Base-by-base conservation (phyloP, 441 rosid genomes). In the Capsella rubella region DNA sequence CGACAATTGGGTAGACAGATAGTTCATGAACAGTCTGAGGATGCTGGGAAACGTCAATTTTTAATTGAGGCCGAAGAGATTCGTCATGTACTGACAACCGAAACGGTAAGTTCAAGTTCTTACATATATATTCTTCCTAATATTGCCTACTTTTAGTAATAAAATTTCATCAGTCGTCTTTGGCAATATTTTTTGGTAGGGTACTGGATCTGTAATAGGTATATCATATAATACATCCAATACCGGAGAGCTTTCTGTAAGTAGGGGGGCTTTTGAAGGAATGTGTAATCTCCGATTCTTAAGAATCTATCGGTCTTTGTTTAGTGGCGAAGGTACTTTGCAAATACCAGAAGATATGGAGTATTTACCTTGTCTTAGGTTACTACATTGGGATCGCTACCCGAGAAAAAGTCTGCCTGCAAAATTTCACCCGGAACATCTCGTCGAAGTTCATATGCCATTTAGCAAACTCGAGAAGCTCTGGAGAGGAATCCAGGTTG, bases 401-500 rank as follows among this genome's bases (percentile, higher is more conserved):
- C 72, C 68, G 8, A 32, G 57, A 60, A 55, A 0, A 16, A 2
- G 0, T 18, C 55, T 64, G 31, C 69, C 69, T 9, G 56, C 0
- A 47, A 64, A 42, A 15, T 75, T 74, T 18, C 5, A 11, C 5
- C 56, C 27, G 0, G 60, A 58, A 28, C 47, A 54, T 16, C 66
- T 72, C 5, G 52, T 75, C 1, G 50, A 28, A 2, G 32, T 81
- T 4, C 42, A 16, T 7, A 50, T 75, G 65, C 3, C 13, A 4
- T 5, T 1, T 0, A 79, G 76, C 45, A 64, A 64, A 3, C 60
- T 65, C 11, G 29, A 63, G 61, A 42, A 55, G 37, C 55, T 73
- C 0, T 71, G 67, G 79, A n/a, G 47, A n/a, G 76, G 66, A 16
- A 50, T 3, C 2, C 49, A 63, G 74, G 79, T 78, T 60, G 47